Evolutionary conservation across 805 yeast genomes (phyloP), one percentile per base, ranked within the genome.

Genomic region (Lachancea sp.): DNA sequence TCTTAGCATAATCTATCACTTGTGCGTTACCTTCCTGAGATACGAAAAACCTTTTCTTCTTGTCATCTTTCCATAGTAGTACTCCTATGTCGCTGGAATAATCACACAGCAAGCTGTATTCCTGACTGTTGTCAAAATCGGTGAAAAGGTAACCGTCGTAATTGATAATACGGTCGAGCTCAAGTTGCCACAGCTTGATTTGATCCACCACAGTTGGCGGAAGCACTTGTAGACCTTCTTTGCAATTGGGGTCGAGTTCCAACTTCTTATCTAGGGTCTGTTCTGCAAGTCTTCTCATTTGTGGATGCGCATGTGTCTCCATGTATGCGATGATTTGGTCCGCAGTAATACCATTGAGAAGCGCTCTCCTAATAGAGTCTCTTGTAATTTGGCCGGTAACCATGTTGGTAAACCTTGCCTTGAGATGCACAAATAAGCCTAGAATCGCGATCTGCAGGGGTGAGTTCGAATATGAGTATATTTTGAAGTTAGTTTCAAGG

Each of bases 161-260:
- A 1, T 93, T 78, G 54, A 85, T 81, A 52, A 93, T 86, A 66
- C 99, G 77, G 63, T 93, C 98, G 68, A 90, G 67, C 62, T 93
- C 99, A 49, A 93, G 71, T 68, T 93, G 98, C 99, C 99, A 93
- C 43, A 93, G 72, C 60, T 81, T 82, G 55, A 93, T 86, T 63
- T 93, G 99, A 65, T 93, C 99, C 1, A 87, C 85, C n/a, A 93
- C 95, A 0, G 96, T 93, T 0, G 98, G 96, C 3, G 98, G 98
- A 5, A 85, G 62, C 11, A 93, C 69, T 58, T 82, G 81, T 47
- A 80, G 56, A 50, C 75, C 60, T 52, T 79, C 76, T 50, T 74
- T 74, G 7, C 73, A 66, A 12, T 68, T 69, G 5, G 68, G 60
- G 36, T 68, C 71, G 48, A 80, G 74, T 49, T 84, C 93, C 42